phyloP scores from a whole-genome alignment of 495 filamentous ascomycete genomes.

The Penicillium pulvis region DNA sequence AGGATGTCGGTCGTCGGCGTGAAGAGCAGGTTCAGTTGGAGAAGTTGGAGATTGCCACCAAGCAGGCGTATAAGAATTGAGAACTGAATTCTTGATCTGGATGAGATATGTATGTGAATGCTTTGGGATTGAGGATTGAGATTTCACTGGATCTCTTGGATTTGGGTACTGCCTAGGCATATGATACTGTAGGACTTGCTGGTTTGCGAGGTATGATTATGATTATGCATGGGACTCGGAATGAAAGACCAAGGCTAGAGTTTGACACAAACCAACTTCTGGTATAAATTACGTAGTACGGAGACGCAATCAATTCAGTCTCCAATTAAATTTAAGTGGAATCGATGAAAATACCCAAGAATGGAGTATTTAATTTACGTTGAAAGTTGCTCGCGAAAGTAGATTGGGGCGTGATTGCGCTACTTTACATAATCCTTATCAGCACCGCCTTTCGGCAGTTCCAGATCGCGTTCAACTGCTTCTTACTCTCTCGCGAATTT shows the following conservation, averaged over 20 bases:
- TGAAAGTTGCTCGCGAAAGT: not conserved
- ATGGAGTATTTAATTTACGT: not conserved
- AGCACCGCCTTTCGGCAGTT: conserved; percentile 27
- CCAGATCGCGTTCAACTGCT: conserved; percentile 11
- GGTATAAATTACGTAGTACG: no score
- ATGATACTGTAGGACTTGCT: not conserved
- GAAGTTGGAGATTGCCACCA: conserved; percentile 35
- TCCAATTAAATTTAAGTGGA: no score
- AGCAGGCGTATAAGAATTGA: conserved; percentile 24
- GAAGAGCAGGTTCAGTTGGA: conserved; percentile 31
- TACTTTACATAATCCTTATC: conserved; percentile 28
- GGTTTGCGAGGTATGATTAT: not conserved
- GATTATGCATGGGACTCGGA: not conserved
- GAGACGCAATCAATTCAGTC: no score
- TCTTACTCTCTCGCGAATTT: conserved; percentile 4
- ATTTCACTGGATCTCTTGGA: not conserved
- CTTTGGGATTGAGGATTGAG: not conserved
- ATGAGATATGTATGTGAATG: not conserved
- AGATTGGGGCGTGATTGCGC: not conserved
- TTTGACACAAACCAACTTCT: not conserved
- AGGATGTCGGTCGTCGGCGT: conserved; percentile 37
- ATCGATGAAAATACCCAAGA: not conserved
- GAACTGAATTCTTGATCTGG: not conserved
- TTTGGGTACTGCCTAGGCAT: not conserved
- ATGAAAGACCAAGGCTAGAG: not conserved